Conservation (phyloP, 306 rosid species). For the Vigna nakashimae region DNA sequence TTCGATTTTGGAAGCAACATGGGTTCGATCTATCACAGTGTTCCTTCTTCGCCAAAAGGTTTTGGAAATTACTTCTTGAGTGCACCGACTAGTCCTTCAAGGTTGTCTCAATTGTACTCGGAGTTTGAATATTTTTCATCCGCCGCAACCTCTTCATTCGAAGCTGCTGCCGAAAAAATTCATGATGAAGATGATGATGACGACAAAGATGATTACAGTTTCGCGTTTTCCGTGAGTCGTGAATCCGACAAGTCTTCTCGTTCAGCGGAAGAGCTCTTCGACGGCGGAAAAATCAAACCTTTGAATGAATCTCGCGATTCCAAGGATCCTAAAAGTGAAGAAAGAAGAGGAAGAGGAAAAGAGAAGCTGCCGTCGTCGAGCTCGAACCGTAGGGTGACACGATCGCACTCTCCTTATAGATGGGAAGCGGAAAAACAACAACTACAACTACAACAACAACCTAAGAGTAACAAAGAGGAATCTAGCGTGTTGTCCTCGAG, state of each 20-base stretch:
- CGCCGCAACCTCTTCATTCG: not conserved
- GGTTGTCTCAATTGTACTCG: constrained; percentile 53
- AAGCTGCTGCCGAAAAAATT: not conserved
- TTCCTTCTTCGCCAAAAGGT: constrained; percentile 75
- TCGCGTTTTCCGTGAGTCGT: constrained; percentile 68
- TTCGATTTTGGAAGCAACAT: constrained; percentile 57
- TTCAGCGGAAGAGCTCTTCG: constrained; percentile 88
- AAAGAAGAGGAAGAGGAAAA: constrained; percentile 73
- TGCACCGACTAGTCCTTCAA: constrained; percentile 83
- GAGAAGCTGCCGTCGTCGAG: constrained; percentile 51
- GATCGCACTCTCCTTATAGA: constrained; percentile 84
- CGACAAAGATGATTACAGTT: constrained; percentile 37
- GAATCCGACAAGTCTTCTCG: constrained; percentile 60
- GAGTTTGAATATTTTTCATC: constrained; percentile 53
- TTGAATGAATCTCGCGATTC: not conserved
- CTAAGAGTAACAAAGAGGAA: constrained; percentile 34
- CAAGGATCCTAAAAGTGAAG: not conserved
- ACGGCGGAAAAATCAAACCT: constrained; percentile 77
- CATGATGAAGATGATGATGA: not conserved
- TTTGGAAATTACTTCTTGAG: constrained; percentile 71
- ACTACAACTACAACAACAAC: constrained; percentile 41
- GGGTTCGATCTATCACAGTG: constrained; percentile 58
- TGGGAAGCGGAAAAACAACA: constrained; percentile 61
- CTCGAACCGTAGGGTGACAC: constrained; percentile 63
- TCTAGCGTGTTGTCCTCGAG: not conserved